phyloP scores from a whole-genome alignment of 2,329 filamentous ascomycete species.

The Neofusicoccum laricinum region DNA sequence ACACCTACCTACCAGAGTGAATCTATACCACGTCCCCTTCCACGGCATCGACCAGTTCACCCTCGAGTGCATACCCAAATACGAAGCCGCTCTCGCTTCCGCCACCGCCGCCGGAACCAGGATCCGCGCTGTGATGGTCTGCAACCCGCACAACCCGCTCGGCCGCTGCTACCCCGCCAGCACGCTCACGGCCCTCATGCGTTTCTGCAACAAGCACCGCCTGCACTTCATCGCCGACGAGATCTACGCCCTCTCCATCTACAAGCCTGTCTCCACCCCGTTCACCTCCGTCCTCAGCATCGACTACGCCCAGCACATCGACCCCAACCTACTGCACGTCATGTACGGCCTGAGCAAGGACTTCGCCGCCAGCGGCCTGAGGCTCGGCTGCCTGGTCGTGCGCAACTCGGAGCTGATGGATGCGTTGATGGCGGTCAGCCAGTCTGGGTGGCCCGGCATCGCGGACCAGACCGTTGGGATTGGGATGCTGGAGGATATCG shows the following conservation, averaged over 20 bases:
- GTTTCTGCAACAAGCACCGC: slow-evolving; percentile 28
- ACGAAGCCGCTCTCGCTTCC: slow-evolving; percentile 36
- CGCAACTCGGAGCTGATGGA: slow-evolving; percentile 25
- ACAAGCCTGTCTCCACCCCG: slow-evolving; percentile 17
- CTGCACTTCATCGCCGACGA: slow-evolving; percentile 37
- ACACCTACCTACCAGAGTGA: slow-evolving; percentile 24
- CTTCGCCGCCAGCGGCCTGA: slow-evolving; percentile 32
- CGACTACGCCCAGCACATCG: slow-evolving; percentile 19
- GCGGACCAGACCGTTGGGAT: slow-evolving; percentile 31
- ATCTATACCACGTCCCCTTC: slow-evolving; percentile 40
- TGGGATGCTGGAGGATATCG: slow-evolving; percentile 29
- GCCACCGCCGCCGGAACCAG: slow-evolving; percentile 32
- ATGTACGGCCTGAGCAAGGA: slow-evolving; percentile 35
- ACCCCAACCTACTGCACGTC: slow-evolving; percentile 26
- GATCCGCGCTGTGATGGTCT: slow-evolving; percentile 42
- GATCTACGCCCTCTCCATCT: slow-evolving; percentile 36
- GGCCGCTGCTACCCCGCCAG: slow-evolving; percentile 26
- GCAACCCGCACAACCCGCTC: slow-evolving; percentile 46
- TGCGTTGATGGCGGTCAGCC: slow-evolving; percentile 23
- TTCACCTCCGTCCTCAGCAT: slow-evolving; percentile 28
- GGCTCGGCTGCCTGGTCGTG: slow-evolving; percentile 28
- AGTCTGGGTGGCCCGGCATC: slow-evolving; percentile 29
- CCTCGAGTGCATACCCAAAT: slow-evolving; percentile 30
- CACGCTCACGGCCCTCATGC: slow-evolving; percentile 24
- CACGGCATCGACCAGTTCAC: slow-evolving; percentile 38